These are phyloP conservation scores for Catenaria anguillulae DNA, from an alignment of 371 early-diverging fungal genomes.

Conservation along the genomic window DNA sequence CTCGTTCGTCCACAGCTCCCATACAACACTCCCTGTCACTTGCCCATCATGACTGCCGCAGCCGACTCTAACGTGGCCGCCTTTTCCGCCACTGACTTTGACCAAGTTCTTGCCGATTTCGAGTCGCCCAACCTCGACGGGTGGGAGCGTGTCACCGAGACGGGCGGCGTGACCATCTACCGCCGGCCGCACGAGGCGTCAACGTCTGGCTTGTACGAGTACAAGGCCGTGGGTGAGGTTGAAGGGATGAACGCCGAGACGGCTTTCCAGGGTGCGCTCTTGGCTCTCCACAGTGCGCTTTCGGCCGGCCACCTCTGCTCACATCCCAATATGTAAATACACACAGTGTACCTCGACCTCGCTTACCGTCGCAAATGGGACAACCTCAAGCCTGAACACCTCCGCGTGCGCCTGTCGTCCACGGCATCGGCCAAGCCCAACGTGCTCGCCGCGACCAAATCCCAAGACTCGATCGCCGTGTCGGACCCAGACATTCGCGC, in stretches of 20 bases:
- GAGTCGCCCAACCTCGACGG: conserved; percentile 5
- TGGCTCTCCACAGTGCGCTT: too few species aligned
- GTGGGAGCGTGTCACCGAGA: conserved; percentile 2
- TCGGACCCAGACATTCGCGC: neutral
- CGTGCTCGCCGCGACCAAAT: neutral
- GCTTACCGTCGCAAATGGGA: conserved; percentile 8
- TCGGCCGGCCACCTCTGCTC: neutral
- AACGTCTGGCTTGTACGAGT: neutral
- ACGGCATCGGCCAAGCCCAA: neutral
- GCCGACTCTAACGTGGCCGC: too few species aligned
- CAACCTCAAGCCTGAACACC: conserved; percentile 4
- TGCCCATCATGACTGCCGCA: too few species aligned
- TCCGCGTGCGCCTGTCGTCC: neutral
- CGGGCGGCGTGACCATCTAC: conserved; percentile 3
- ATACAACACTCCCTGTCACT: too few species aligned
- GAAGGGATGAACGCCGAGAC: neutral
- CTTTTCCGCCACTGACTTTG: conserved; percentile 2
- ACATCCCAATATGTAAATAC: neutral
- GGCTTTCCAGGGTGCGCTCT: conserved; percentile 2
- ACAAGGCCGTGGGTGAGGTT: conserved; percentile 5
- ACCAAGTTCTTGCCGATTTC: neutral
- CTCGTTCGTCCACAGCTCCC: too few species aligned
- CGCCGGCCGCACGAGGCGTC: neutral
- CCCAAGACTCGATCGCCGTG: neutral
- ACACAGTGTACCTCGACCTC: conserved; percentile 10